Evolutionary conservation across 441 rosid genomes (phyloP), one percentile per base, ranked within the genome.

Genomic region (Hura crepitans): DNA sequence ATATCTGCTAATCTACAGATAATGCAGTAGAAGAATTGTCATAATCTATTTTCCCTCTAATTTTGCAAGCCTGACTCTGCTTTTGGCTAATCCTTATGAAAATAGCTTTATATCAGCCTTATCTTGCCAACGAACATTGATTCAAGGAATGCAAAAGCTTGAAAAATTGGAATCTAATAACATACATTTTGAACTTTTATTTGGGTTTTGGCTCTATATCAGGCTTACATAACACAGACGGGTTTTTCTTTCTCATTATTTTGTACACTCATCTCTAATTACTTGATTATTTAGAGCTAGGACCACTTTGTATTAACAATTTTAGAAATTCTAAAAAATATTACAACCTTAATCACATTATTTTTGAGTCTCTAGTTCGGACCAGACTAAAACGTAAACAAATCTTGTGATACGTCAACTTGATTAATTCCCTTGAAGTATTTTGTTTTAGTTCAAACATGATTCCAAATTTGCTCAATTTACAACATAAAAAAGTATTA

Each of bases 11-110:
- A 11, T 42, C 50, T 51, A 33, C 62, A 53, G 39, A 25, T 6
- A 63, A 43, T 42, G 25, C 13, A 55, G 23, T 50, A 63, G 20
- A 65, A 72, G 25, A 33, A 49, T 45, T 61, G 50, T 27, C 31
- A 28, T 43, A 59, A 4, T 30, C 46, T 56, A 14, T 53, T 23
- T 30, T 15, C 57, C 30, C 58, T 12, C 11, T 31, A 60, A 15
- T 51, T 71, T 35, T 51, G 6, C 68, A 68, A 27, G 37, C 10
- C 27, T 18, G 22, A 30, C 15, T 43, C 63, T 42, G 23, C 65
- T 42, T 65, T 63, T 45, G 14, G 46, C 22, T 54, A 43, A 15
- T n/a, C 17, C 47, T 55, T 45, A 30, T 25, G 27, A 43, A 55
- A 43, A 43, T 6, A 63, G 25, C 14, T 20, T 25, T 30, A 68